Percentiles rank a stretch among this genome's conserved stretches.
These are phyloP conservation scores for Cardiosporidium cionae DNA, from an alignment of 169 alveolate genomes.

Conservation along the genomic window DNA sequence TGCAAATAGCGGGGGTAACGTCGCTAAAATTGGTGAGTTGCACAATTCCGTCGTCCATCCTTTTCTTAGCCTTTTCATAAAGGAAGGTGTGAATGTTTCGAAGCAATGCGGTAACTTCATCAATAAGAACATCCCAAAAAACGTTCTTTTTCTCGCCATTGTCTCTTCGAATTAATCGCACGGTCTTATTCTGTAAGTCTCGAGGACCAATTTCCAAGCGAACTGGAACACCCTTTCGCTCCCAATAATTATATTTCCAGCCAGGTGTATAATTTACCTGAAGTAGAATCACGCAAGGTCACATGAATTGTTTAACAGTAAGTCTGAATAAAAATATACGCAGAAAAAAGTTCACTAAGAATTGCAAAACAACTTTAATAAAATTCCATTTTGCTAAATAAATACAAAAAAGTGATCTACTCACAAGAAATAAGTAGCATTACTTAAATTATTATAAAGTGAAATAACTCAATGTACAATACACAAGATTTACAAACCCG, in stretches of 20 bases:
- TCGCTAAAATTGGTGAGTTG: slow-evolving; percentile 32
- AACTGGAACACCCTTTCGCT: slow-evolving; percentile 97
- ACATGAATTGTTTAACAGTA: too few species aligned
- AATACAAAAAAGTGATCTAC: too few species aligned
- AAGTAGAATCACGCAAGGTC: too few species aligned
- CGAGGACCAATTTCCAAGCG: slow-evolving; percentile 96
- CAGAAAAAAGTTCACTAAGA: too few species aligned
- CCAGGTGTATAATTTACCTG: slow-evolving; percentile 97
- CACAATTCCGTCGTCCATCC: slow-evolving; percentile 26
- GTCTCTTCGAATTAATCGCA: slow-evolving; percentile 24
- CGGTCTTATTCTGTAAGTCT: slow-evolving; percentile 82
- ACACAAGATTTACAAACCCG: too few species aligned
- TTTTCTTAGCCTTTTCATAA: slow-evolving; percentile 17
- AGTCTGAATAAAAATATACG: too few species aligned
- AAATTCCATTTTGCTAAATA: too few species aligned
- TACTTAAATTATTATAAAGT: too few species aligned
- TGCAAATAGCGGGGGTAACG: slow-evolving; percentile 69
- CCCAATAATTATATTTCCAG: slow-evolving; percentile 99
- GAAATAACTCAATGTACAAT: too few species aligned
- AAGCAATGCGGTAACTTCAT: slow-evolving; percentile 36
- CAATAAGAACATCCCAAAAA: slow-evolving; percentile 38
- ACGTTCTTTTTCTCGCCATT: slow-evolving; percentile 41
- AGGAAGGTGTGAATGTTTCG: slow-evolving; percentile 33
- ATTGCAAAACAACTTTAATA: too few species aligned
- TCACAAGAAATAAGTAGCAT: too few species aligned